These are phyloP conservation scores for Kwoniella sp. DNA, from an alignment of 768 basidiomycete genomes.

Conservation along the genomic window DNA sequence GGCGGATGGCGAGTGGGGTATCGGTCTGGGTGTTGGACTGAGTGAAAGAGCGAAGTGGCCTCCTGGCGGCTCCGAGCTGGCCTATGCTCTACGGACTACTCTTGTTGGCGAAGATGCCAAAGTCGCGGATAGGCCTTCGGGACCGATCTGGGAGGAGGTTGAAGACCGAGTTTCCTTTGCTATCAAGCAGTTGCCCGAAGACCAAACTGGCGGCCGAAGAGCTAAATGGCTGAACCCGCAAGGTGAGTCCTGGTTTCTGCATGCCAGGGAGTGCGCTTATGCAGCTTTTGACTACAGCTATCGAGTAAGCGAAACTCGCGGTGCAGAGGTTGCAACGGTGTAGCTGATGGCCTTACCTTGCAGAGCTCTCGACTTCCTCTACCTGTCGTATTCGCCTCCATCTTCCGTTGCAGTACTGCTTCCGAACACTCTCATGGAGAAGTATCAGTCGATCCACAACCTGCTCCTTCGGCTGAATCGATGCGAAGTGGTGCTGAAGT, in stretches of 20 bases:
- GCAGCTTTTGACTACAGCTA: conserved; percentile 36
- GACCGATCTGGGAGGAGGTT: conserved; percentile 41
- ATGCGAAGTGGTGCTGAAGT: conserved; percentile 55
- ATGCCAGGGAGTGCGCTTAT: no score
- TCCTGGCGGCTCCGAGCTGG: conserved; percentile 76
- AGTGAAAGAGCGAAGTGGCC: conserved; percentile 76
- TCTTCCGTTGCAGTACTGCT: conserved; percentile 70
- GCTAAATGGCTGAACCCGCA: conserved; percentile 78
- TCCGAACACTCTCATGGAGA: conserved; percentile 65
- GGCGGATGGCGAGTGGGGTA: conserved; percentile 56
- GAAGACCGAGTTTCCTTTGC: conserved; percentile 66
- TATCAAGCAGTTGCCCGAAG: conserved; percentile 63
- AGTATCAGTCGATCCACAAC: conserved; percentile 78
- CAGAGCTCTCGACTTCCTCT: conserved; percentile 83
- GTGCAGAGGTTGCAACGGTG: neutral
- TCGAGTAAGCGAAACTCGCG: conserved; percentile 46
- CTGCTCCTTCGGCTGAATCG: conserved; percentile 72
- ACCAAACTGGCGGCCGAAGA: conserved; percentile 56
- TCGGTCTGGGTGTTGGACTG: conserved; percentile 71
- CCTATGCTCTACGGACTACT: conserved; percentile 75
- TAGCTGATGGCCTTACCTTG: neutral
- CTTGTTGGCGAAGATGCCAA: conserved; percentile 75
- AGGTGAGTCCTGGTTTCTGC: no score
- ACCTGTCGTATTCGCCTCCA: conserved; percentile 85
- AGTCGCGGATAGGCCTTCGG: conserved; percentile 4